Base-by-base conservation (phyloP, 2,329 filamentous ascomycete genomes). In the Claviceps monticola region DNA sequence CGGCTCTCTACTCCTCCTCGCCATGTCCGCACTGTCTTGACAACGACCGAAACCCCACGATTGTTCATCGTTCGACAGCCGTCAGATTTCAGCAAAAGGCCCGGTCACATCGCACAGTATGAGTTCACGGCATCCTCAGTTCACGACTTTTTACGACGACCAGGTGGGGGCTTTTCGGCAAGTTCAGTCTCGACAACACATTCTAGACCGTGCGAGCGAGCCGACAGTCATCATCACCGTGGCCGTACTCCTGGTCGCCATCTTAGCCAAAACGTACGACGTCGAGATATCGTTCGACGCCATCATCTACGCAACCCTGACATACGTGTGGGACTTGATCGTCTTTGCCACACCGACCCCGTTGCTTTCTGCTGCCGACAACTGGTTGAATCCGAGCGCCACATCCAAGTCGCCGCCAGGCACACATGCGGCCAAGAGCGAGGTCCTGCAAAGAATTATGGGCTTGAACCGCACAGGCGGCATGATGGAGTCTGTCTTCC, bases 361-460 rank as follows among this genome's bases (percentile, higher is more conserved):
- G 26, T 60, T 85, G 1, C 65, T 87, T 38, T 75, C 80, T 66
- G 68, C 74, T 50, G 56, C 83, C 57, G 77, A 82, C 62, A 61
- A 65, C 64, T 80, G 70, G 74, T 72, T 76, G 55, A 73, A 70
- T 61, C 73, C 68, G 53, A 66, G 71, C 16, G 63, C 68, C 41
- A 69, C 63, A 66, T 67, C 55, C 57, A 62, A 62, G 62, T 62
- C 60, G 54, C 67, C 59, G 51, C 66, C 64, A 54, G 69, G 61
- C 57, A 73, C 66, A 43, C 71, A 75, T 69, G 73, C 72, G 16
- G 74, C 75, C 26, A 89, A 88, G 66, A 82, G 79, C 62, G 76
- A 82, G 57, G 74, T 75, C 9, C 74, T 88, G 68, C 73, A 75
- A 58, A 76, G 79, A 55, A 73, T 88, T 36, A 64, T 88, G 37